Conservation (phyloP, 345 rosid species). For the Brassica nigra region DNA sequence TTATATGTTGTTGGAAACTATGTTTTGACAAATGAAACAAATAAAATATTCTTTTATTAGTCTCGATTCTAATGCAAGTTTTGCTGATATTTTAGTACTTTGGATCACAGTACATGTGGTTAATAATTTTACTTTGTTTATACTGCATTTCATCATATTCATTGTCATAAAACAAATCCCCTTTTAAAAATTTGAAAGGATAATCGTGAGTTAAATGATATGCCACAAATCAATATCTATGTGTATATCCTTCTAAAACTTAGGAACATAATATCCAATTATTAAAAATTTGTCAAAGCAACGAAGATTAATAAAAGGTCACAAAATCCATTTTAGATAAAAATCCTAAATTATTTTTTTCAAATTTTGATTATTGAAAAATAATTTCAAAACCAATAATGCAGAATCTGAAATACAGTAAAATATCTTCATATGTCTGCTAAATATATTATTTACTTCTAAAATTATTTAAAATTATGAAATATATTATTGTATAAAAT, state of each 20-base stretch:
- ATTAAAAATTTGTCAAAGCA: too few relatives aligned
- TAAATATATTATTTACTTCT: too few relatives aligned
- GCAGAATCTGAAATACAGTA: too few relatives aligned
- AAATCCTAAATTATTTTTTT: too few relatives aligned
- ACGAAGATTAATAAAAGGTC: too few relatives aligned
- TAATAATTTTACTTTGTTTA: not conserved
- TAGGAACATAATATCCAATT: not conserved
- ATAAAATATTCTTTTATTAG: not conserved
- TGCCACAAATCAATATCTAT: not conserved
- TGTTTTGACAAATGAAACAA: not conserved
- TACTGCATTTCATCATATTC: not conserved
- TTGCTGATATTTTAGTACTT: not conserved
- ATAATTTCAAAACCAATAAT: too few relatives aligned
- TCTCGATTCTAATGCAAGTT: not conserved
- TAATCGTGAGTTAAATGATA: not conserved
- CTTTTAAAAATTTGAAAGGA: not conserved
- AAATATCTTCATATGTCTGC: too few relatives aligned
- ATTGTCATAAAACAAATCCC: not conserved
- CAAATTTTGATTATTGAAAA: too few relatives aligned
- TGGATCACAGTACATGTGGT: not conserved
- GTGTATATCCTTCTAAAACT: not conserved
- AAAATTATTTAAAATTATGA: too few relatives aligned
- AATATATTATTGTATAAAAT: too few relatives aligned
- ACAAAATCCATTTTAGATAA: too few relatives aligned
- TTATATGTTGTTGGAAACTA: not conserved